Conservation (phyloP, 1,284 basidiomycete genomes). For the Phylloboletellus chloephorus region DNA sequence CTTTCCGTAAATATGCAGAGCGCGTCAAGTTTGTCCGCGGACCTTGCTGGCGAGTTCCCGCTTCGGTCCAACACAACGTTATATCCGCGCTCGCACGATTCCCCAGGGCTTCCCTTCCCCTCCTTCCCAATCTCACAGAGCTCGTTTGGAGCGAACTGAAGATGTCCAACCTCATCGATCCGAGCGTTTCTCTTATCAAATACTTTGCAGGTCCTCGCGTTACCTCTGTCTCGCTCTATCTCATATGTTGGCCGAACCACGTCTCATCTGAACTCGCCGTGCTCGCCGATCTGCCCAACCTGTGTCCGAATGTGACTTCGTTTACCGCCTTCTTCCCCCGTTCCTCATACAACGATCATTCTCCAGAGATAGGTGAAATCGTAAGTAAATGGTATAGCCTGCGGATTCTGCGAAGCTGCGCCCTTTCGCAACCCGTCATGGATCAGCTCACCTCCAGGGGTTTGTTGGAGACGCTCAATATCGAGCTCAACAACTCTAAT, state of each 20-base stretch:
- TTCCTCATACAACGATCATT: conserved; percentile 26
- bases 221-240: conserved; percentile 19
- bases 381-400: conserved; percentile 20
- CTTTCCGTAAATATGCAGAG: conserved; percentile 23
- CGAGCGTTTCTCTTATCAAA: conserved; percentile 25
- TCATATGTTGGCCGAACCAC: conserved; percentile 25
- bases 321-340: conserved; percentile 27
- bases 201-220: conserved; percentile 24
- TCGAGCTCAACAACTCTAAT: conserved; percentile 26
- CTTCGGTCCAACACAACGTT: conserved; percentile 20
- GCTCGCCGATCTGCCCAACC: conserved; percentile 17
- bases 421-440: conserved; percentile 24
- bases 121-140: conserved; percentile 29
- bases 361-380: conserved; percentile 24
- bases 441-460: conserved; percentile 13
- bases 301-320: conserved; percentile 24
- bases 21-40: conserved; percentile 22
- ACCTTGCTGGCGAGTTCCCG: conserved; percentile 20
- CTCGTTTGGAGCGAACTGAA: conserved; percentile 26
- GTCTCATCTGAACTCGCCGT: conserved; percentile 20
- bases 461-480: conserved; percentile 20
- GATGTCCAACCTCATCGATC: conserved; percentile 25
- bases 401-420: conserved; percentile 18
- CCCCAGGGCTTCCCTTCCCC: conserved; percentile 14
- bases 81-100: conserved; percentile 16